A percentile compares a stretch with the other conserved stretches of the same genome.
Evolutionary conservation across 2,329 filamentous ascomycete species (phyloP).

Genomic region (Bertia moriformis): DNA sequence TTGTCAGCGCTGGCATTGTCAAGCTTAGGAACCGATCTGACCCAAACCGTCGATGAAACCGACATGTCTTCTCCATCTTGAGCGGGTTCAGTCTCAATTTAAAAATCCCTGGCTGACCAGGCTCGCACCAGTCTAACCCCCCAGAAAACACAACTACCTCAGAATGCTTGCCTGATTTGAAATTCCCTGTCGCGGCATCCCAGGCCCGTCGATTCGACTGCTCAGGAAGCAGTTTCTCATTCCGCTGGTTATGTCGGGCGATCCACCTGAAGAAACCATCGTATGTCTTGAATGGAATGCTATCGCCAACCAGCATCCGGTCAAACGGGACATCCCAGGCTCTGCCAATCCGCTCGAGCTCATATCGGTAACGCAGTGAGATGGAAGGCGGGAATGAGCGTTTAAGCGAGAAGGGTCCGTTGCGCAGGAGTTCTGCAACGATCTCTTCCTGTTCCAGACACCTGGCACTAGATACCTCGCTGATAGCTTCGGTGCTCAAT

Average conservation of each 20-base stretch:
- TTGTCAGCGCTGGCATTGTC: conserved; percentile 15
- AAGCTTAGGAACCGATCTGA: conserved; percentile 27
- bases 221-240: background rate
- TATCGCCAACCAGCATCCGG: background rate
- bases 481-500: background rate
- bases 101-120: conserved; percentile 15
- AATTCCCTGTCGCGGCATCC: conserved; percentile 16
- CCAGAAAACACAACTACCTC: conserved; percentile 22
- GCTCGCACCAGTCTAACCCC: conserved; percentile 19
- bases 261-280: background rate
- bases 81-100: conserved; percentile 22
- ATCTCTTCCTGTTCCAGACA: background rate
- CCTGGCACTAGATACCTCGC: no score
- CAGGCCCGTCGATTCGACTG: conserved; percentile 9
- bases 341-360: background rate
- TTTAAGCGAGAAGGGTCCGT: background rate
- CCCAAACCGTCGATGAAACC: conserved; percentile 27
- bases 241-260: background rate
- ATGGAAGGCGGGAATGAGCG: background rate
- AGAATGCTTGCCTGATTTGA: conserved; percentile 14
- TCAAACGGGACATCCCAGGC: background rate
- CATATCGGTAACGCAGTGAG: background rate
- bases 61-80: conserved; percentile 22
- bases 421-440: background rate
- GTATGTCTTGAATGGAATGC: background rate